Conservation (phyloP, 495 filamentous ascomycete species). For the Chaetomidium leptoderma region DNA sequence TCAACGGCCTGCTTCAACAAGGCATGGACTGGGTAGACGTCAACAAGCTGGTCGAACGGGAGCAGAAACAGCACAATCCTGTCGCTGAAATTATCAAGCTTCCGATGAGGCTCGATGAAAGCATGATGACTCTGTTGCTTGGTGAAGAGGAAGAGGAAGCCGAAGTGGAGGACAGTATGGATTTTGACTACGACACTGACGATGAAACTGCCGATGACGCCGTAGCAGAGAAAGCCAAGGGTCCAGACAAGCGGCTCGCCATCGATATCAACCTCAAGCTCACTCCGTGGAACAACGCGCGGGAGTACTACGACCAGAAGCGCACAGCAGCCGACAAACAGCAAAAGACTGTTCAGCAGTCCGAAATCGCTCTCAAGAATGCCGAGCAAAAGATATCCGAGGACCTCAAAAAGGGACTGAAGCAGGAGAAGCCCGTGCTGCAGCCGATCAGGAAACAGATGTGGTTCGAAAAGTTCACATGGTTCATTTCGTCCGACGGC, state of each 20-base stretch:
- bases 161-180: constrained; percentile 44
- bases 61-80: constrained; percentile 73
- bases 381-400: constrained; percentile 81
- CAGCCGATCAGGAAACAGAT: constrained; percentile 74
- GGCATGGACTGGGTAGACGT: constrained; percentile 98
- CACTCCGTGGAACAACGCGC: constrained; percentile 81
- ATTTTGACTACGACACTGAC: constrained; percentile 60
- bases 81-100: constrained; percentile 84
- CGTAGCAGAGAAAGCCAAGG: constrained; percentile 39
- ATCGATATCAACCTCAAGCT: constrained; percentile 83
- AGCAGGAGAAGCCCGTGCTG: constrained; percentile 86
- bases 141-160: constrained; percentile 60
- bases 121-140: constrained; percentile 76
- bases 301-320: constrained; percentile 88
- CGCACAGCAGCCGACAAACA: constrained; percentile 77
- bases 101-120: constrained; percentile 83
- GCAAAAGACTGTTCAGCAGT: constrained; percentile 77
- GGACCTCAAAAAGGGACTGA: constrained; percentile 79
- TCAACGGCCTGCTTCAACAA: constrained; percentile 83
- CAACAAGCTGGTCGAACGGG: constrained; percentile 77
- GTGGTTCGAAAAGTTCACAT: constrained; percentile 96
- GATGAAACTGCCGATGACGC: constrained; percentile 60
- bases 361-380: constrained; percentile 78
- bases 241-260: constrained; percentile 49
- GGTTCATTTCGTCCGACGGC: constrained; percentile 93